phyloP scores from a whole-genome alignment of 148 eudicot species.

The Arbutus unedo region DNA sequence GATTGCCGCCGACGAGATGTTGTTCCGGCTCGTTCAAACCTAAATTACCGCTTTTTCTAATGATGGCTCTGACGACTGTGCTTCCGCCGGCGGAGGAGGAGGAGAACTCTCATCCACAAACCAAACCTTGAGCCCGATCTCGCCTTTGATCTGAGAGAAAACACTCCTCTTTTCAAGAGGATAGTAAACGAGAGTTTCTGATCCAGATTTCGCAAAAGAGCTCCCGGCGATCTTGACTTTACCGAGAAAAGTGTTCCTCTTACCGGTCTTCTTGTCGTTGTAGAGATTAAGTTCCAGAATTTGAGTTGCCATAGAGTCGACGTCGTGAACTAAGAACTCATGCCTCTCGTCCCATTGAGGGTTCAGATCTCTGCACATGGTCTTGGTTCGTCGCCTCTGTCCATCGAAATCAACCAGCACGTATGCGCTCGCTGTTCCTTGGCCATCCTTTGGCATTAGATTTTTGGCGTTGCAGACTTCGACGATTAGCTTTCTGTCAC shows the following conservation, averaged over 20 bases:
- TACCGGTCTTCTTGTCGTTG: slow-evolving; percentile 65
- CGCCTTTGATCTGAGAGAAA: slow-evolving; percentile 86
- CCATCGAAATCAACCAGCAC: slow-evolving; percentile 76
- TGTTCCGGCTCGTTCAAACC: slow-evolving; percentile 33
- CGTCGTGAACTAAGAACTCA: slow-evolving; percentile 56
- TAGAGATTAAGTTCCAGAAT: slow-evolving; percentile 64
- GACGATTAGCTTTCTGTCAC: slow-evolving; percentile 54
- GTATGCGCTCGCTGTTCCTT: slow-evolving; percentile 79
- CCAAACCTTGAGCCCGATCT: slow-evolving; percentile 75
- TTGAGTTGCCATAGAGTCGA: slow-evolving; percentile 36
- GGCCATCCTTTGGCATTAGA: slow-evolving; percentile 92
- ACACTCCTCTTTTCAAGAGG: slow-evolving; percentile 87
- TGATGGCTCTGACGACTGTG: slow-evolving; percentile 17
- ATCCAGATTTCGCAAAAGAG: slow-evolving; percentile 37
- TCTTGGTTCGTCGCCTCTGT: slow-evolving; percentile 74
- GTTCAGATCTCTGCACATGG: slow-evolving; percentile 66
- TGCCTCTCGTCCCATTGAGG: slow-evolving; percentile 81
- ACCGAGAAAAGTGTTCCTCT: slow-evolving; percentile 64
- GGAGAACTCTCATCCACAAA: slow-evolving; percentile 44
- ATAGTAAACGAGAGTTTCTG: slow-evolving; percentile 55
- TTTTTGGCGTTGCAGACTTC: slow-evolving; percentile 76
- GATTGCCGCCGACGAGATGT: slow-evolving; percentile 27
- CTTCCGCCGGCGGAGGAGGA: slow-evolving; percentile 10
- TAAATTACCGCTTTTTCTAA: slow-evolving; percentile 8
- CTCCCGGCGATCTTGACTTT: slow-evolving; percentile 67